These are phyloP conservation scores for Eryngium alpinum DNA, from an alignment of 140 eudicot genomes.

Conservation along the genomic window DNA sequence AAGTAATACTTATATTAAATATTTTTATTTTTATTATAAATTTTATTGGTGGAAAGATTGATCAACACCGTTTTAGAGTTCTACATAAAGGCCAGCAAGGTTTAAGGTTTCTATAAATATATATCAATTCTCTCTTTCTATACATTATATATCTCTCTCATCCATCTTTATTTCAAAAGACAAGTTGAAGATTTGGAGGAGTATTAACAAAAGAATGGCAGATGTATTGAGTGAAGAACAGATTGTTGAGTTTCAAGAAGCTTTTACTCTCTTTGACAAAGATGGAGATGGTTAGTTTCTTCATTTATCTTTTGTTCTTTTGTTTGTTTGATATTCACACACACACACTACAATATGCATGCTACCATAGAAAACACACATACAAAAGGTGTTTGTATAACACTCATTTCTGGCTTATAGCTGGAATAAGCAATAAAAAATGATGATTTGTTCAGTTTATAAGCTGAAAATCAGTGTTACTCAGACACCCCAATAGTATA, in stretches of 20 bases:
- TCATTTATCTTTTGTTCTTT: not conserved
- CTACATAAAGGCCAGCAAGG: conserved; percentile 29
- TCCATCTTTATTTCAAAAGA: not conserved
- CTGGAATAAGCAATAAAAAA: too few species aligned
- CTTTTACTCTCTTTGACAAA: conserved; percentile 48
- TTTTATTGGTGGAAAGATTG: not conserved
- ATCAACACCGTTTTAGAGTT: not conserved
- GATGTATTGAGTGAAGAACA: conserved; percentile 34
- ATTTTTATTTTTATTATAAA: too few species aligned
- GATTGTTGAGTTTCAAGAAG: conserved; percentile 44
- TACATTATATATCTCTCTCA: conserved; percentile 19
- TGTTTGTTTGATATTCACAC: not conserved
- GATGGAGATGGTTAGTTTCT: conserved; percentile 44
- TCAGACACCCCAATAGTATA: not conserved
- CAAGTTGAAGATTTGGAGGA: too few species aligned
- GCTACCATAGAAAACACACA: not conserved
- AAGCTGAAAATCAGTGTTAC: too few species aligned
- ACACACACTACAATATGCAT: not conserved
- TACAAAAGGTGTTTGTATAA: not conserved
- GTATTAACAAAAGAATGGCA: conserved; percentile 21
- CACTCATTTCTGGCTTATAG: too few species aligned
- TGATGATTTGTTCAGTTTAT: too few species aligned
- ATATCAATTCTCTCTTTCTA: not conserved
- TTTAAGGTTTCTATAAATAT: conserved; percentile 18
- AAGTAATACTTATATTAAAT: too few species aligned